Conservation (phyloP, 148 eudicot species). For the Rhododendron griersonianum region DNA sequence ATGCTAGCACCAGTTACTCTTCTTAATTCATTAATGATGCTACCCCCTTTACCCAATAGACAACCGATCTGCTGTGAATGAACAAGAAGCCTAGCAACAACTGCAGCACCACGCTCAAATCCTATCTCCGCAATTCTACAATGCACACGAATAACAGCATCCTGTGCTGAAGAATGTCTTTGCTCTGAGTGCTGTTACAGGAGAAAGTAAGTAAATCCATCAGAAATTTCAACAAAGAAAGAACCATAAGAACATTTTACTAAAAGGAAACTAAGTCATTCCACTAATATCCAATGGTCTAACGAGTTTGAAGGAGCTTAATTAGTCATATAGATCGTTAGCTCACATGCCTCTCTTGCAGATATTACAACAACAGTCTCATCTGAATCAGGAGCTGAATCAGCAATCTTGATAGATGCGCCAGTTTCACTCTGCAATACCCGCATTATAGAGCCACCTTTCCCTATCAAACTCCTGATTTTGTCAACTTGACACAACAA, state of each 20-base stretch:
- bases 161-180: conserved; percentile 58
- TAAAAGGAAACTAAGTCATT: neutral
- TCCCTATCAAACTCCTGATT: conserved; percentile 58
- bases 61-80: conserved; percentile 58
- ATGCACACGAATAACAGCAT: conserved; percentile 58
- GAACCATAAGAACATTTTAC: neutral
- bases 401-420: conserved; percentile 53
- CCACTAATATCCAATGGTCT: neutral
- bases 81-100: conserved; percentile 55
- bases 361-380: conserved; percentile 51
- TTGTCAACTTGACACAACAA: conserved; percentile 44
- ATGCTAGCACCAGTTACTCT: conserved; percentile 56
- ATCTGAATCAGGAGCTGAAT: conserved; percentile 42
- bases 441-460: conserved; percentile 46
- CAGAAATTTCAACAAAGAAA: neutral
- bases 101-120: conserved; percentile 56
- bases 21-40: conserved; percentile 49
- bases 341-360: conserved; percentile 53
- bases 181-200: conserved; percentile 37
- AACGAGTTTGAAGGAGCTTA: neutral
- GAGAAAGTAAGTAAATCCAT: conserved; percentile 9
- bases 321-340: neutral
- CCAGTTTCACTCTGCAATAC: conserved; percentile 51
- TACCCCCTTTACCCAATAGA: conserved; percentile 59
- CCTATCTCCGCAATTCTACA: conserved; percentile 47